Evolutionary conservation across 345 rosid genomes (phyloP).

Genomic region (Gossypium anomalum): DNA sequence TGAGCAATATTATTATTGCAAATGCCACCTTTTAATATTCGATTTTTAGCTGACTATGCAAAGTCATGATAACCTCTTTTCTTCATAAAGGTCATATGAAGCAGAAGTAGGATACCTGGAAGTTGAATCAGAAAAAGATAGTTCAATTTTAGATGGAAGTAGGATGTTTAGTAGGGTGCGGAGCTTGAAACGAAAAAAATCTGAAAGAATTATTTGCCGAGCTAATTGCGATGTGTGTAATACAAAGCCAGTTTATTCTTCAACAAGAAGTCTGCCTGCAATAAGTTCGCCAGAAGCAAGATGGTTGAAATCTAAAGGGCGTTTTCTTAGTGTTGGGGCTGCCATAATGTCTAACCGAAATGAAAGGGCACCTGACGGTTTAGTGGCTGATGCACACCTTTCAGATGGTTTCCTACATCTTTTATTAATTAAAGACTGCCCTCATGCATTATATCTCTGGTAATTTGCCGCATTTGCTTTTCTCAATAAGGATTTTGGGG

Average conservation of each 20-base stretch:
- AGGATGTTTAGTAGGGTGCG: conserved; percentile 26
- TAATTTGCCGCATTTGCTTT: conserved; percentile 24
- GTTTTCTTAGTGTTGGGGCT: conserved; percentile 80
- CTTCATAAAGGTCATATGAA: conserved; percentile 61
- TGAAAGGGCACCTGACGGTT: conserved; percentile 91
- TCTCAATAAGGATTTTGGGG: neutral
- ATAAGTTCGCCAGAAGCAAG: conserved; percentile 35
- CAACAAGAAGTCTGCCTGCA: conserved; percentile 15
- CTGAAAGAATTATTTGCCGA: conserved; percentile 62
- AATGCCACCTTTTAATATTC: neutral
- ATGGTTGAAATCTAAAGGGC: conserved; percentile 67
- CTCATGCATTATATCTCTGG: conserved; percentile 77
- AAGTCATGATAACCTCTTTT: neutral
- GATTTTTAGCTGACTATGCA: neutral
- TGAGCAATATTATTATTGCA: neutral
- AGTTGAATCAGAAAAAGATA: conserved; percentile 43
- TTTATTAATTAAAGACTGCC: conserved; percentile 77
- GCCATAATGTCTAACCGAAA: conserved; percentile 87
- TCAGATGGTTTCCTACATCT: conserved; percentile 93
- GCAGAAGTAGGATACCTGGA: conserved; percentile 77
- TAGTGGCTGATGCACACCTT: conserved; percentile 94
- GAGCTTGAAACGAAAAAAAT: conserved; percentile 37
- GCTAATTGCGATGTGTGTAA: conserved; percentile 61
- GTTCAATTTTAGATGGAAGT: conserved; percentile 28
- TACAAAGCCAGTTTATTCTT: conserved; percentile 28